Conservation (phyloP, 192 early-diverging fungal species). For the Gamsiella multidivaricata region DNA sequence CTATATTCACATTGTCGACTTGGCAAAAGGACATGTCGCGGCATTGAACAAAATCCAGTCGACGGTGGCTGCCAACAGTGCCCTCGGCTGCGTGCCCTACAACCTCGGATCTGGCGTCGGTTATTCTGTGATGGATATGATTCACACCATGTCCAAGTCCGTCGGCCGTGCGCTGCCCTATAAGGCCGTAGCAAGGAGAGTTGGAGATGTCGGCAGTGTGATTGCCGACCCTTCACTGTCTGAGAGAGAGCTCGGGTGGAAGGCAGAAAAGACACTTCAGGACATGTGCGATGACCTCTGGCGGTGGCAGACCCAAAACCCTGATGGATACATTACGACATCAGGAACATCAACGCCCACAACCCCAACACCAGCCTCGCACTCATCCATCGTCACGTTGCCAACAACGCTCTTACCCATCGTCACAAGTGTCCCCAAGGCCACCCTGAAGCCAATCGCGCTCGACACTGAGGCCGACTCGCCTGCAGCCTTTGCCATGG, state of each 20-base stretch:
- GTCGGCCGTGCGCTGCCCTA: slow-evolving; percentile 86
- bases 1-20: slow-evolving; percentile 96
- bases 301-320: slow-evolving; percentile 67
- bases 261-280: slow-evolving; percentile 51
- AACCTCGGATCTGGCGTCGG: slow-evolving; percentile 94
- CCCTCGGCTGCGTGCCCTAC: slow-evolving; percentile 74
- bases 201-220: slow-evolving; percentile 88
- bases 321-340: slow-evolving; percentile 55
- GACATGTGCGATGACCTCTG: slow-evolving; percentile 69
- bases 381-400: slow-evolving; percentile 7
- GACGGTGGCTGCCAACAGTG: slow-evolving; percentile 32
- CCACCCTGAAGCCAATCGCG: slow-evolving; percentile 2
- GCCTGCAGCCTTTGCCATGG: not conserved
- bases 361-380: slow-evolving; percentile 29
- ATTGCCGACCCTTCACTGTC: slow-evolving; percentile 76
- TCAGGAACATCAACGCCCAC: slow-evolving; percentile 21
- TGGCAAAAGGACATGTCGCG: slow-evolving; percentile 88
- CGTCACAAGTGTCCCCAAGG: slow-evolving; percentile 19
- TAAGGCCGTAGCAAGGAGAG: slow-evolving; percentile 69
- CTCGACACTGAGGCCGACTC: not conserved
- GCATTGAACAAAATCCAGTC: slow-evolving; percentile 80
- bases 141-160: slow-evolving; percentile 78
- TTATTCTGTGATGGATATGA: slow-evolving; percentile 88
- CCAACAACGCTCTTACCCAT: slow-evolving; percentile 38
- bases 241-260: slow-evolving; percentile 49